Percentiles rank a stretch among this genome's conserved stretches.
These are phyloP conservation scores for Flaveria linearis DNA, from an alignment of 129 eudicot species.

Conservation along the genomic window DNA sequence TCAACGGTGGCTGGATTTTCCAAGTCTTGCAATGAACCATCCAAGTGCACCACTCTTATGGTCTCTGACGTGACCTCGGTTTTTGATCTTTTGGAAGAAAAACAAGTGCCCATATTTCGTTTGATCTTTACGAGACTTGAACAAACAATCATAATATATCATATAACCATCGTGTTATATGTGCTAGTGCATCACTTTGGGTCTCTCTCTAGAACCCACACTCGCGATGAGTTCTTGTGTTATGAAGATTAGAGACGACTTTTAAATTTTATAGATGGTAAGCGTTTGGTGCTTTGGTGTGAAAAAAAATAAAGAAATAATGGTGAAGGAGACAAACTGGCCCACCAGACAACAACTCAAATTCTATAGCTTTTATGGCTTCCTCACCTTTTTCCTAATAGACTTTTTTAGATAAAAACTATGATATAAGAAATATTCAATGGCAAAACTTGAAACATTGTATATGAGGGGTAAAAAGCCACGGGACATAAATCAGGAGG, in stretches of 20 bases:
- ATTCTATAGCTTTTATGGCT: no score
- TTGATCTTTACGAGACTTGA: not conserved
- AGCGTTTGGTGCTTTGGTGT: not conserved
- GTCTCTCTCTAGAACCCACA: not conserved
- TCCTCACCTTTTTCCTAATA: no score
- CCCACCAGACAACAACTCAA: no score
- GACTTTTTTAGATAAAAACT: no score
- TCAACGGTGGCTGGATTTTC: constrained; percentile 50
- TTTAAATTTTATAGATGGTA: constrained; percentile 6
- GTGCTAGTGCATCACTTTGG: not conserved
- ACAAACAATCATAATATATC: not conserved
- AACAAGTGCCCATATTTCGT: constrained; percentile 31
- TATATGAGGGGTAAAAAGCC: no score
- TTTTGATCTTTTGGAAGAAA: constrained; percentile 28
- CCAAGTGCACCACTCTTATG: constrained; percentile 53
- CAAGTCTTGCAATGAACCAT: constrained; percentile 51
- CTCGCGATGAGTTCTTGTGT: not conserved
- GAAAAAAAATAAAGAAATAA: not conserved
- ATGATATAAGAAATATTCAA: no score
- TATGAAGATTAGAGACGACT: not conserved
- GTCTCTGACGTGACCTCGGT: not conserved
- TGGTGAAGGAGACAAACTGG: not conserved
- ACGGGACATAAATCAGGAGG: no score
- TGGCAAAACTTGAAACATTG: no score
- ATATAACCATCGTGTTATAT: not conserved